These are phyloP conservation scores for Suillus bovinus DNA, from an alignment of 768 basidiomycete species.

Conservation along the genomic window DNA sequence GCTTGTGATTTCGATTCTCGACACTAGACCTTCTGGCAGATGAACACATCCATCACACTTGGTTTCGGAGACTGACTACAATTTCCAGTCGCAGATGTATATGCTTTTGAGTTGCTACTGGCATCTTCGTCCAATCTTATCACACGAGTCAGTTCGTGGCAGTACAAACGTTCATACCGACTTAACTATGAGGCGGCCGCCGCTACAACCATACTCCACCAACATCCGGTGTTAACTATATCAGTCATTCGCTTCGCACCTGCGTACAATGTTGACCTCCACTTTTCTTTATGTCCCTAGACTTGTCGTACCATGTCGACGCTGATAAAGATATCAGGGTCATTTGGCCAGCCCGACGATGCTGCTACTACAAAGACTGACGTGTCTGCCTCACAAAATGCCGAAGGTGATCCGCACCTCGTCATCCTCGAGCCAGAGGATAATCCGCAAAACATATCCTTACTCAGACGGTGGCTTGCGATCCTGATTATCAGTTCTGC, in stretches of 20 bases:
- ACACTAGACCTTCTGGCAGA: neutral
- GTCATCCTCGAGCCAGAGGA: constrained; percentile 44
- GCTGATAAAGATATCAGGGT: constrained; percentile 12
- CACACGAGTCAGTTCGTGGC: neutral
- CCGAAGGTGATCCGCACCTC: constrained; percentile 17
- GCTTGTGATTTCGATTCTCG: neutral
- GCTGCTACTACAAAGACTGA: constrained; percentile 8
- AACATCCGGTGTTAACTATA: neutral
- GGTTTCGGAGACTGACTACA: neutral
- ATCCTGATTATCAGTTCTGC: constrained; percentile 48
- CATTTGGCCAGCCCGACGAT: constrained; percentile 13
- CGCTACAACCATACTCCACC: neutral
- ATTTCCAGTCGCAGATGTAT: neutral
- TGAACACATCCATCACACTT: neutral
- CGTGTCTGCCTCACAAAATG: constrained; percentile 3
- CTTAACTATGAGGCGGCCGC: neutral
- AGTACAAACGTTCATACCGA: neutral
- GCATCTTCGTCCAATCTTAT: neutral
- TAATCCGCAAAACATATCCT: constrained; percentile 42
- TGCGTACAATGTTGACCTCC: neutral
- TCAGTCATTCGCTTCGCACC: neutral
- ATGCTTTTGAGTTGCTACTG: neutral
- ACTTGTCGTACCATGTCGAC: neutral
- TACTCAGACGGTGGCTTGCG: constrained; percentile 47
- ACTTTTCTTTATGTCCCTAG: neutral